These are phyloP conservation scores for Alnus glutinosa DNA, from an alignment of 306 rosid species.

Conservation along the genomic window DNA sequence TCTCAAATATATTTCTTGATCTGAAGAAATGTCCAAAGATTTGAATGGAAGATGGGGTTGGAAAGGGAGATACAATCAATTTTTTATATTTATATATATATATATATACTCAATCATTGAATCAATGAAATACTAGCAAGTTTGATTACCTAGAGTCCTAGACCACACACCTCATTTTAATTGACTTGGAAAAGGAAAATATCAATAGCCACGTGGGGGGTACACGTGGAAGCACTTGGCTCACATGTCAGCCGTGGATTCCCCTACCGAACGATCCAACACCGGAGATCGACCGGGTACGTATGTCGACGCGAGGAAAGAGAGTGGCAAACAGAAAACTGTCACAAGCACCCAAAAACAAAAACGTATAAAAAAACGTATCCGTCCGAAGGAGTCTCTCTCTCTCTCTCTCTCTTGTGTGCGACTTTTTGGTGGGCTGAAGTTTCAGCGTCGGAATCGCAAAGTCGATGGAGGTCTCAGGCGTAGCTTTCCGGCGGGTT, in stretches of 20 bases:
- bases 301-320: background rate
- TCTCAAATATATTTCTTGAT: no score
- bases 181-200: no score
- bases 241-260: background rate
- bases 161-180: no score
- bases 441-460: background rate
- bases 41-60: background rate
- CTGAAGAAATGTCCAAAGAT: background rate
- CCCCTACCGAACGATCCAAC: background rate
- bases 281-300: conserved; percentile 8
- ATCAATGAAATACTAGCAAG: background rate
- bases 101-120: background rate
- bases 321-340: conserved; percentile 25
- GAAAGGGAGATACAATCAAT: no score
- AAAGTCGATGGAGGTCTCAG: conserved; percentile 62
- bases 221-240: conserved; percentile 17
- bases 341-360: conserved; percentile 3
- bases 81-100: no score
- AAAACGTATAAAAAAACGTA: no score
- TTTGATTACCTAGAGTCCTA: background rate
- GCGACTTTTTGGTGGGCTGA: background rate
- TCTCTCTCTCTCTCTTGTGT: background rate
- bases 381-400: background rate
- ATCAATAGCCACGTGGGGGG: background rate
- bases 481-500: conserved; percentile 48